A percentile compares a stretch with the other conserved stretches of the same genome.
phyloP scores from a whole-genome alignment of 23 red algal genomes.

The Gracilaria domingensis region DNA sequence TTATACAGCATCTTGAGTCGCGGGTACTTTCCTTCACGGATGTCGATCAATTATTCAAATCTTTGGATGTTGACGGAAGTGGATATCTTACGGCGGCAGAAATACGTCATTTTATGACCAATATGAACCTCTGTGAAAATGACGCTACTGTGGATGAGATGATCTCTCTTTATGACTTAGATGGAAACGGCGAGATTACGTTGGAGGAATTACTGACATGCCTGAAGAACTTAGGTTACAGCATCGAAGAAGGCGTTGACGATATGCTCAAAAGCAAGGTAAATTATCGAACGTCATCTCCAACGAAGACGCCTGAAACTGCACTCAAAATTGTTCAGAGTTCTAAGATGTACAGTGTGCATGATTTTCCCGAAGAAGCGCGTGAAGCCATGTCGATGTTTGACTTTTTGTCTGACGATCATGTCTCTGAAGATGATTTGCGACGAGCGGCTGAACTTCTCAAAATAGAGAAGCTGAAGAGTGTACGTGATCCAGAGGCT shows the following conservation, averaged over 20 bases:
- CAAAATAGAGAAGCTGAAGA: neutral
- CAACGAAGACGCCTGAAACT: neutral
- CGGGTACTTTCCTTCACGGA: neutral
- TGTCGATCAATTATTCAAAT: constrained; percentile 14
- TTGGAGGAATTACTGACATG: constrained; percentile 7
- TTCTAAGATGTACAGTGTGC: neutral
- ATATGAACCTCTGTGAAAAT: neutral
- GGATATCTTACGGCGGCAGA: constrained; percentile 43
- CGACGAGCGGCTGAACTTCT: constrained; percentile 30
- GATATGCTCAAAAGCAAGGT: neutral
- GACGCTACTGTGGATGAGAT: constrained; percentile 44
- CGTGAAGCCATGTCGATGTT: constrained; percentile 19
- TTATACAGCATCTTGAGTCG: neutral
- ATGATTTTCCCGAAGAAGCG: neutral
- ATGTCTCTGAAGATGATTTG: constrained; percentile 5
- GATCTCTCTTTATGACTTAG: constrained; percentile 39
- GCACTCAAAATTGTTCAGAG: neutral
- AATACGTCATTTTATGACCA: constrained; percentile 30
- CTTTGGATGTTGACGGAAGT: constrained; percentile 32
- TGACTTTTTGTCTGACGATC: neutral
- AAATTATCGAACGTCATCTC: neutral
- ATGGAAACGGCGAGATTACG: constrained; percentile 40
- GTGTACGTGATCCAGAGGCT: neutral
- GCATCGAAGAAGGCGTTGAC: neutral
- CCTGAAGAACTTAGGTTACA: constrained; percentile 13